Conservation (phyloP, 2,329 filamentous ascomycete species). For the Monilinia fructicola region DNA sequence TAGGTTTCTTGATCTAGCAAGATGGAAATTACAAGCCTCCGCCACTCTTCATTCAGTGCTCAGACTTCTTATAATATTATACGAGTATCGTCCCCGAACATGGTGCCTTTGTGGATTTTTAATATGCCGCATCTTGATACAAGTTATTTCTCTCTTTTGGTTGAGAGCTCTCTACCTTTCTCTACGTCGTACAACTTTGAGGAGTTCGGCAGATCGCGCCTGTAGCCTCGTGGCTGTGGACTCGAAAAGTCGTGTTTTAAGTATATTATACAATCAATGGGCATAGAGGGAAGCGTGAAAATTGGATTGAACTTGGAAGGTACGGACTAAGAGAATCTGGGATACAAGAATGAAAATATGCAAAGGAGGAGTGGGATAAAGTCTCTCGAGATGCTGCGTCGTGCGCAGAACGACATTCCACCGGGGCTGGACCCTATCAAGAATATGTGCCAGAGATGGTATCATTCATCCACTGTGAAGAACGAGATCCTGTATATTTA, state of each 20-base stretch:
- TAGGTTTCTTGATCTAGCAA: not conserved
- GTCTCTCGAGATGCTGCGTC: constrained; percentile 11
- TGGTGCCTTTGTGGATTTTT: not conserved
- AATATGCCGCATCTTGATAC: not conserved
- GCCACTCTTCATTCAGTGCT: not conserved
- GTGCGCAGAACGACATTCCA: constrained; percentile 17
- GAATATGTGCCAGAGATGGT: constrained; percentile 23
- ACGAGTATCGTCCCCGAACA: not conserved
- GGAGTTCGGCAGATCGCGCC: not conserved
- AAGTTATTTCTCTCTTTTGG: not conserved
- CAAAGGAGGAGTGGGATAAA: constrained; percentile 5
- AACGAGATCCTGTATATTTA: constrained; percentile 21
- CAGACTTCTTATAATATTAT: not conserved
- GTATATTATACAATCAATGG: constrained; percentile 14
- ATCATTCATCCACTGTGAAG: constrained; percentile 21
- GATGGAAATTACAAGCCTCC: not conserved
- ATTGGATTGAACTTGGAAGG: not conserved
- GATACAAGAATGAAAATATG: constrained; percentile 3
- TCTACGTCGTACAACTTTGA: not conserved
- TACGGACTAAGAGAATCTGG: not conserved
- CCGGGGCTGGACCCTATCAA: constrained; percentile 15
- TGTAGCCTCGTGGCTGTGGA: not conserved
- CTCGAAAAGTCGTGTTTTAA: not conserved
- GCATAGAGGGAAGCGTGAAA: not conserved
- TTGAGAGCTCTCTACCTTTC: not conserved